Percentiles rank a stretch among this genome's conserved stretches.
Conservation (phyloP, 23 red algal genomes). For the Gracilariopsis chorda region DNA sequence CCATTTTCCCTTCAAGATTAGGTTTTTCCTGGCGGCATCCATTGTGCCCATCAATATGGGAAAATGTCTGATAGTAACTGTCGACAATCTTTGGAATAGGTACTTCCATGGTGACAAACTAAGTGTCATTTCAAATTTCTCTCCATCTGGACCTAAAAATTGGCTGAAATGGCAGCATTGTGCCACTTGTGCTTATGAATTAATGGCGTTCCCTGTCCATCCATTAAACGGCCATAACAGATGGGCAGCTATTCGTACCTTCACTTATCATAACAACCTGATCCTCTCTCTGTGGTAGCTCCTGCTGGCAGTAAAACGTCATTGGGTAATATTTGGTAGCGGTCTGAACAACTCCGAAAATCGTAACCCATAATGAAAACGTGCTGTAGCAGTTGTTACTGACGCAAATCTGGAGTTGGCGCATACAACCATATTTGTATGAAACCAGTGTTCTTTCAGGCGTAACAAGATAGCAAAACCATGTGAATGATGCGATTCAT, state of each 20-base stretch:
- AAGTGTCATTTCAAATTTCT: not conserved
- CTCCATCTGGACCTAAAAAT: not conserved
- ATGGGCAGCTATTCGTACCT: not conserved
- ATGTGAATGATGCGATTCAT: not conserved
- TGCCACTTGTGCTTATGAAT: not conserved
- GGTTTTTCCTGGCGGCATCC: slow-evolving; percentile 24
- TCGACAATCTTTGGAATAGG: not conserved
- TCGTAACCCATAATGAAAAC: not conserved
- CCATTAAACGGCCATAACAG: slow-evolving; percentile 22
- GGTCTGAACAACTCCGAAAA: slow-evolving; percentile 28
- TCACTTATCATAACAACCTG: not conserved
- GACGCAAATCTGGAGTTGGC: slow-evolving; percentile 1
- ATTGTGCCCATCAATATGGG: slow-evolving; percentile 37
- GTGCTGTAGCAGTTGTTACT: not conserved
- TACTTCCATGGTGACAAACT: not conserved
- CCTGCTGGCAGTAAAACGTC: not conserved
- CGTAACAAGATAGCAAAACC: not conserved
- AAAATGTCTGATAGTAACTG: not conserved
- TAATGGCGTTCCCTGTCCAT: slow-evolving; percentile 26
- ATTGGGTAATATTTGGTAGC: slow-evolving; percentile 1
- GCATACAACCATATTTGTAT: not conserved
- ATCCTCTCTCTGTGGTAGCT: not conserved
- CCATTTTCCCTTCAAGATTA: slow-evolving; percentile 6
- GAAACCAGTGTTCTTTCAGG: not conserved
- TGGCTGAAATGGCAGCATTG: not conserved